Evolutionary conservation across 23 red algal genomes (phyloP).

Genomic region (Gracilaria vermiculophylla): DNA sequence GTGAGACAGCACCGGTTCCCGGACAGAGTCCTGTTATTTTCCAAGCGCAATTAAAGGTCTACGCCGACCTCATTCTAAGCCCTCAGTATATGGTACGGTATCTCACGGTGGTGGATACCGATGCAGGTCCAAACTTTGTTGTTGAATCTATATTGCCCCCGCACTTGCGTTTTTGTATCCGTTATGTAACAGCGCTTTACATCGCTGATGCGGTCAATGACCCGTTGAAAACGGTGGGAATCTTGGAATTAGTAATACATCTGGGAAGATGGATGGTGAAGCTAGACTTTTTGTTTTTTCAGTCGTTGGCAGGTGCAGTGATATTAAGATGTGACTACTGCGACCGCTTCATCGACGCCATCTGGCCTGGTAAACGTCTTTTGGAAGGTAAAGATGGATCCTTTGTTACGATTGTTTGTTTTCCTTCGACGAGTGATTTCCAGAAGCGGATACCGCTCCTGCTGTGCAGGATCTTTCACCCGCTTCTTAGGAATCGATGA

Average conservation of each 20-base stretch:
- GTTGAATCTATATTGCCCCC: not conserved
- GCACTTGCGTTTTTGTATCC: not conserved
- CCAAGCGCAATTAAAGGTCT: not conserved
- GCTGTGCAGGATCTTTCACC: not conserved
- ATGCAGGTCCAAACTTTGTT: not conserved
- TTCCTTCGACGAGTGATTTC: not conserved
- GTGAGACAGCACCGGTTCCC: not conserved
- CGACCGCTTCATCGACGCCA: not conserved
- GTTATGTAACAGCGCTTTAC: not conserved
- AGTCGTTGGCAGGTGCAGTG: not conserved
- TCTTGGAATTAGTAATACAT: not conserved
- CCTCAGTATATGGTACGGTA: not conserved
- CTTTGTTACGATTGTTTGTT: not conserved
- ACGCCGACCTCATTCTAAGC: not conserved
- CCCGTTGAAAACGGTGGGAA: not conserved
- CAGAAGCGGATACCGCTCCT: not conserved
- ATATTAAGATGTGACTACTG: not conserved
- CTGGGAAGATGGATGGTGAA: not conserved
- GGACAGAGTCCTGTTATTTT: not conserved
- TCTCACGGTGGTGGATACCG: not conserved
- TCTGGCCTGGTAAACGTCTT: not conserved
- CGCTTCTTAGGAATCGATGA: too few relatives aligned
- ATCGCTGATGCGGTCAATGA: not conserved
- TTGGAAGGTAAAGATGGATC: not conserved
- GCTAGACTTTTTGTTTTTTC: not conserved